phyloP scores from a whole-genome alignment of 495 filamentous ascomycete species.

The Talaromyces ruber region DNA sequence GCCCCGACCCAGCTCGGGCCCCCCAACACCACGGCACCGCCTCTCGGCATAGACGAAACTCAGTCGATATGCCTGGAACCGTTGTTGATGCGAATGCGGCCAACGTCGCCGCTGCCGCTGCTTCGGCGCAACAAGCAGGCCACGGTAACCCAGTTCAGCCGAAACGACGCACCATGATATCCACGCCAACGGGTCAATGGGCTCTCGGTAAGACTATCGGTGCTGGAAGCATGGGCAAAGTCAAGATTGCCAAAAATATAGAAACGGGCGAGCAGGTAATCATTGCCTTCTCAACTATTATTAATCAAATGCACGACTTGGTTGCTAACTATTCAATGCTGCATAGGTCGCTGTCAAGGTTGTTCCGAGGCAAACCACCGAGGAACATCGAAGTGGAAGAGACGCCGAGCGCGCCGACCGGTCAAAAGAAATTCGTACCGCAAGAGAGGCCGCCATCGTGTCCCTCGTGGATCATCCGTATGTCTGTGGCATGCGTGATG shows the following conservation, averaged over 20 bases:
- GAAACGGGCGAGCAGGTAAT: constrained; percentile 75
- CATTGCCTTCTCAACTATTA: neutral
- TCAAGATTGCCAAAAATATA: constrained; percentile 75
- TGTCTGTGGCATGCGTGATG: constrained; percentile 94
- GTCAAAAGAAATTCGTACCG: constrained; percentile 94
- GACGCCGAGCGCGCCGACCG: constrained; percentile 84
- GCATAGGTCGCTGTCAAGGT: constrained; percentile 92
- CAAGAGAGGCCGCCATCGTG: constrained; percentile 93
- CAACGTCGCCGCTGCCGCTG: constrained; percentile 28
- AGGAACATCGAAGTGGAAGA: constrained; percentile 71
- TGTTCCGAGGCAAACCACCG: constrained; percentile 80
- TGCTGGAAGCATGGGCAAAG: constrained; percentile 95
- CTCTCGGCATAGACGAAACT: constrained; percentile 40
- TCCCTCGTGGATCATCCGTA: constrained; percentile 92
- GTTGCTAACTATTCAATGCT: constrained; percentile 3
- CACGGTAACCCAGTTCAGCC: constrained; percentile 36
- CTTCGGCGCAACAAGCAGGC: constrained; percentile 26
- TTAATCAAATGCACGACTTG: neutral
- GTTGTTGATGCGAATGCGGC: constrained; percentile 30
- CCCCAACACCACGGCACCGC: constrained; percentile 36
- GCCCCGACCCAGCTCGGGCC: constrained; percentile 40
- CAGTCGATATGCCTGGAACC: constrained; percentile 46
- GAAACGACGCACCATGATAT: constrained; percentile 73
- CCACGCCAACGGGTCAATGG: constrained; percentile 79
- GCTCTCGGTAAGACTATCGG: constrained; percentile 94